These are phyloP conservation scores for Dissophora globulifera DNA, from an alignment of 192 early-diverging fungal species.

Conservation along the genomic window DNA sequence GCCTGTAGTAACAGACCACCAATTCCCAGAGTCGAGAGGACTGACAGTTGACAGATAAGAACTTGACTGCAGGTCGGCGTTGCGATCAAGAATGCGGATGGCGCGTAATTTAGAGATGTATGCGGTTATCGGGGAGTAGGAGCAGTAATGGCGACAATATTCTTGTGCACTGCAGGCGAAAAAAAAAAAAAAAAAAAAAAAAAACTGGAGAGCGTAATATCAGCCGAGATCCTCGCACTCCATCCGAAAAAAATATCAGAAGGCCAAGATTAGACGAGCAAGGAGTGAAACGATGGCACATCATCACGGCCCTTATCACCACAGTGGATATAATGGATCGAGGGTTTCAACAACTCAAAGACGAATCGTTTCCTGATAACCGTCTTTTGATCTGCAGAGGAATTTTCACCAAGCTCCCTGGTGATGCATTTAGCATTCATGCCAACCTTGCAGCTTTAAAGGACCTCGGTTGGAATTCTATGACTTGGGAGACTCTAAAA, in stretches of 20 bases:
- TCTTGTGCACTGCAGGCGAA: slow-evolving; percentile 18
- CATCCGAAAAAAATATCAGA: not conserved
- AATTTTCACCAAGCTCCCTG: slow-evolving; percentile 9
- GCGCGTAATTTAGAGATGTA: slow-evolving; percentile 11
- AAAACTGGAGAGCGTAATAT: not conserved
- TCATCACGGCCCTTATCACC: slow-evolving; percentile 16
- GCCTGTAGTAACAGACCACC: slow-evolving; percentile 4
- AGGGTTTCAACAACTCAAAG: slow-evolving; percentile 1
- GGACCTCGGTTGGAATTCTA: slow-evolving; percentile 12
- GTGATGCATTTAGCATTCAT: slow-evolving; percentile 5
- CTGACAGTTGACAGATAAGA: slow-evolving; percentile 9
- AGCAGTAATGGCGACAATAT: slow-evolving; percentile 10
- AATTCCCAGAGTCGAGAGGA: slow-evolving; percentile 15
- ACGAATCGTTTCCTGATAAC: slow-evolving; percentile 1
- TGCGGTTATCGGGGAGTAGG: slow-evolving; percentile 18
- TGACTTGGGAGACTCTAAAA: slow-evolving; percentile 9
- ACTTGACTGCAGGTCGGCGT: slow-evolving; percentile 9
- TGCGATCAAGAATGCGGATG: slow-evolving; percentile 25
- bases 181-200: too few species aligned
- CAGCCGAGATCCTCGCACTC: not conserved
- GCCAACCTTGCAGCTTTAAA: slow-evolving; percentile 3
- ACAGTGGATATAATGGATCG: not conserved
- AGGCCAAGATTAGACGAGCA: slow-evolving; percentile 7
- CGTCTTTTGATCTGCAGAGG: slow-evolving; percentile 8
- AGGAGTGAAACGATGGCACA: slow-evolving; percentile 8